phyloP scores from a whole-genome alignment of 805 yeast species.

The Saccharomycopsis sp. region DNA sequence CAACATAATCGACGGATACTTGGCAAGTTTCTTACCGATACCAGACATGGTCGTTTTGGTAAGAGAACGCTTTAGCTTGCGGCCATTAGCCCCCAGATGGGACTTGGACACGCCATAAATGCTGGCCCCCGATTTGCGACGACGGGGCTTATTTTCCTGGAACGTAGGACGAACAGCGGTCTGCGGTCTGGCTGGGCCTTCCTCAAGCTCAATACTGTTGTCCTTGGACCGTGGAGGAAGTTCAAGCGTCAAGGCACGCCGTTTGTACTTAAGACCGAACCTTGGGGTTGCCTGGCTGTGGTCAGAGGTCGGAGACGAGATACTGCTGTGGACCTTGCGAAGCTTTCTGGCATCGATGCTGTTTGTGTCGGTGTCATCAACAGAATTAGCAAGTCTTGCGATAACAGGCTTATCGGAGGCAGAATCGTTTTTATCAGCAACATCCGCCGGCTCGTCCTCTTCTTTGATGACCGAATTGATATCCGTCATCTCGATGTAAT shows the following conservation, averaged over 20 bases:
- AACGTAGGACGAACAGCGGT: slow-evolving; percentile 4
- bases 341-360: background rate
- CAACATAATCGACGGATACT: slow-evolving; percentile 19
- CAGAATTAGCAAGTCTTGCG: too few species aligned
- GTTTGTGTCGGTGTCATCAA: background rate
- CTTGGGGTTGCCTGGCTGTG: background rate
- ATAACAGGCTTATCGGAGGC: too few species aligned
- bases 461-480: background rate
- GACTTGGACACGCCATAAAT: background rate
- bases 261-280: background rate
- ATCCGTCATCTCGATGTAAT: background rate
- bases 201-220: background rate
- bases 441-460: background rate
- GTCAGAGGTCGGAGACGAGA: background rate
- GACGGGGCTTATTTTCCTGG: slow-evolving; percentile 13
- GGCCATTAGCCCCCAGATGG: background rate
- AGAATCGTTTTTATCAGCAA: too few species aligned
- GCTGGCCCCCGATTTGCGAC: background rate
- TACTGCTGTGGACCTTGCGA: background rate
- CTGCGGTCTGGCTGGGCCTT: background rate
- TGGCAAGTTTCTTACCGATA: slow-evolving; percentile 9
- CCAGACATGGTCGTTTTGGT: background rate
- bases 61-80: background rate
- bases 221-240: background rate
- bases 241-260: background rate